Conservation (phyloP, 768 basidiomycete genomes). For the Naganishia antarctica region DNA sequence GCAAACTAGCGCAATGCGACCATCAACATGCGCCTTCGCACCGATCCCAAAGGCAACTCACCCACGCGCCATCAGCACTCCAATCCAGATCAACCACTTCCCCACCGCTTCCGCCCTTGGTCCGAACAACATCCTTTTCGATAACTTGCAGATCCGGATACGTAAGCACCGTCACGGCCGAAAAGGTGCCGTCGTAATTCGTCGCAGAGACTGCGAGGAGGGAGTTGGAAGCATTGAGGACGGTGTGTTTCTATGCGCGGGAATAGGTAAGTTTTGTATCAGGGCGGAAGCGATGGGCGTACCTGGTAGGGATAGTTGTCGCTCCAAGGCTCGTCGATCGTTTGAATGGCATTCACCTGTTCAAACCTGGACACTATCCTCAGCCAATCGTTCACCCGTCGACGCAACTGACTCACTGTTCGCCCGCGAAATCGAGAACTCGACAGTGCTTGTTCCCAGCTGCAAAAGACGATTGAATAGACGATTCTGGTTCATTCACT, state of each 20-base stretch:
- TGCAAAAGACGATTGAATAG: constrained; percentile 52
- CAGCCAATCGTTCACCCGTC: too few relatives aligned
- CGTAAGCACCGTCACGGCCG: constrained; percentile 62
- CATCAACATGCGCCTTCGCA: neutral
- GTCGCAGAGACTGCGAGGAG: constrained; percentile 67
- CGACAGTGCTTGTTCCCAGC: constrained; percentile 83
- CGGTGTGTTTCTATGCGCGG: constrained; percentile 70
- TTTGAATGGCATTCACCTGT: constrained; percentile 57
- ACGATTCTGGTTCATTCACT: constrained; percentile 70
- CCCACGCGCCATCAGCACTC: constrained; percentile 55
- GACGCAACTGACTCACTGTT: constrained; percentile 40
- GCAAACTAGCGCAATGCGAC: constrained; percentile 35
- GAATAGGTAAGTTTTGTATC: constrained; percentile 17
- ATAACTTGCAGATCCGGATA: constrained; percentile 52
- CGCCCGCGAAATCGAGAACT: constrained; percentile 52
- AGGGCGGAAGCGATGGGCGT: constrained; percentile 29
- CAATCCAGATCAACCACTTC: constrained; percentile 87
- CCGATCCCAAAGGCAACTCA: constrained; percentile 26
- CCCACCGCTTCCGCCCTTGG: constrained; percentile 50
- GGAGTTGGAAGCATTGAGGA: constrained; percentile 65
- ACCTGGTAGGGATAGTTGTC: constrained; percentile 79
- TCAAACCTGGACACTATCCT: constrained; percentile 63
- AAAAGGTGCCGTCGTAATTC: constrained; percentile 54
- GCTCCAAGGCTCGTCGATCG: constrained; percentile 58
- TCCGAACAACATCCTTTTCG: neutral